Evolutionary conservation across 495 filamentous ascomycete genomes (phyloP).

Genomic region (Pseudotulostoma volvatum): DNA sequence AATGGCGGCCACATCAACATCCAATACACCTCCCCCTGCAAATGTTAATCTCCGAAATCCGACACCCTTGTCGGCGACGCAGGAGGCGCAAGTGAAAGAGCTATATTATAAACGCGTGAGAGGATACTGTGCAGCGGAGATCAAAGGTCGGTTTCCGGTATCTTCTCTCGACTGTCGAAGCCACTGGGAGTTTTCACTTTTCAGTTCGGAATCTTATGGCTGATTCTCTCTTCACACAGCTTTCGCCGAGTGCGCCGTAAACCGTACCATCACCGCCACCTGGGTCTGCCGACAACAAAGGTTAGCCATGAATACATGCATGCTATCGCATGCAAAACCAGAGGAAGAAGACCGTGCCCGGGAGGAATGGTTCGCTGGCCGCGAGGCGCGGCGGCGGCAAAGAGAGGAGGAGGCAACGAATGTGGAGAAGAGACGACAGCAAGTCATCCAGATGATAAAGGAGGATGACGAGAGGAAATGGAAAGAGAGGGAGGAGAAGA

Average conservation of each 20-base stretch:
- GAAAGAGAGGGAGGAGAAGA: slow-evolving; percentile 1
- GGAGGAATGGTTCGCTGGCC: slow-evolving; percentile 79
- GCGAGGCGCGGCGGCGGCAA: slow-evolving; percentile 46
- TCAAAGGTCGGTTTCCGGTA: slow-evolving; percentile 51
- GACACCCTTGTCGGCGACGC: slow-evolving; percentile 75
- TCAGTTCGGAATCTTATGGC: neutral
- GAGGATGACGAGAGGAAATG: slow-evolving; percentile 29
- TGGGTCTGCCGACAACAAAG: slow-evolving; percentile 70
- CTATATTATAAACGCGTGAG: slow-evolving; percentile 81
- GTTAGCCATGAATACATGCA: slow-evolving; percentile 81
- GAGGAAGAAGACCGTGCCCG: slow-evolving; percentile 76
- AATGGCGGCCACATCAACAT: slow-evolving; percentile 6
- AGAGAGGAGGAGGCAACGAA: slow-evolving; percentile 39
- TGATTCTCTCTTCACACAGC: slow-evolving; percentile 30
- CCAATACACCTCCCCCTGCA: neutral
- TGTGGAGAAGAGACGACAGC: slow-evolving; percentile 29
- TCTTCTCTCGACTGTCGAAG: neutral
- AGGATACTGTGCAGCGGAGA: slow-evolving; percentile 61
- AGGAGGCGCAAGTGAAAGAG: slow-evolving; percentile 82
- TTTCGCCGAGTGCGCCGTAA: slow-evolving; percentile 76
- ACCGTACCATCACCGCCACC: slow-evolving; percentile 68
- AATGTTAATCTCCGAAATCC: slow-evolving; percentile 51
- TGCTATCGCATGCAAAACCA: slow-evolving; percentile 68
- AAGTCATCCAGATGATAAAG: slow-evolving; percentile 37
- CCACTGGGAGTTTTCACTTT: neutral